Percentiles rank a stretch among this genome's conserved stretches.
These are phyloP conservation scores for Russula compacta DNA, from an alignment of 768 basidiomycete species.

Conservation along the genomic window DNA sequence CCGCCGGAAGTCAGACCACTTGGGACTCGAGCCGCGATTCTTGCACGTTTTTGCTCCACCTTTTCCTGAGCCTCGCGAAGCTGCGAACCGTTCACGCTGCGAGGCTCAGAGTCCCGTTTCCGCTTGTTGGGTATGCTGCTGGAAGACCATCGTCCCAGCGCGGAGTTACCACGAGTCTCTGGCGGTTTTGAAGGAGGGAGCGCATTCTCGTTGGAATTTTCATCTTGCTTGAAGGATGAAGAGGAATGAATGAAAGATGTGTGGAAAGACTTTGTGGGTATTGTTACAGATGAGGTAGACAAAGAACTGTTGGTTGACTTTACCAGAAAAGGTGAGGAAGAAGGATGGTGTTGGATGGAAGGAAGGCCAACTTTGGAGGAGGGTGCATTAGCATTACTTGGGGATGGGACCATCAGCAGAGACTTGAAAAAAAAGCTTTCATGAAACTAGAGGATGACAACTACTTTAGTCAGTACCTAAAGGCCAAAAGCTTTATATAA, in stretches of 20 bases:
- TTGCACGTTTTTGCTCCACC: constrained; percentile 13
- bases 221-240: neutral
- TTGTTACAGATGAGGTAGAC: neutral
- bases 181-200: neutral
- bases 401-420: constrained; percentile 2
- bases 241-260: neutral
- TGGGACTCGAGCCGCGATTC: constrained; percentile 10
- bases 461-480: neutral
- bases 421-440: neutral
- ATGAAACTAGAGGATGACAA: neutral
- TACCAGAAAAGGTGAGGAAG: neutral
- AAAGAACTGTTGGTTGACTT: neutral
- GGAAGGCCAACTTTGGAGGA: neutral
- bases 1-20: neutral
- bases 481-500: neutral
- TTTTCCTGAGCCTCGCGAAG: constrained; percentile 7
- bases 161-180: neutral
- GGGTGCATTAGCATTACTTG: neutral
- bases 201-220: neutral
- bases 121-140: neutral
- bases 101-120: neutral
- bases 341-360: neutral
- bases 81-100: neutral
- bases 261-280: neutral
- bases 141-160: neutral